Evolutionary conservation across 148 eudicot genomes (phyloP), one percentile per base, ranked within the genome.

Genomic region (Camellia lanceoleosa): DNA sequence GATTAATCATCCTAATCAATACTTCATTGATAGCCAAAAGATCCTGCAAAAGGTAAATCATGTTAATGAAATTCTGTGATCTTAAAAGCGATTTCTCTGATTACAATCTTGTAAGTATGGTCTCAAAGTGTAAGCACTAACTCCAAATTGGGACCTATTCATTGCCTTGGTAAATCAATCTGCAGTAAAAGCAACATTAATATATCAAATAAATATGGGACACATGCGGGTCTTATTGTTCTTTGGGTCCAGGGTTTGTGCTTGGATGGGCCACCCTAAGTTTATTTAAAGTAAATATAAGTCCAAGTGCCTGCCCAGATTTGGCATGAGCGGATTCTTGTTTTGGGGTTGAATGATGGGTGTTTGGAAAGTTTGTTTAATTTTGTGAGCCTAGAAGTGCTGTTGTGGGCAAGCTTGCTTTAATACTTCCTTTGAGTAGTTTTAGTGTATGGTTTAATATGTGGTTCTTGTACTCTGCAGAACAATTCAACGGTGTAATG

Each of bases 1-100:
- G 73, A 92, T 95, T 47, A 95, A 93, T 81, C 97, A 93, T 88
- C 98, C 97, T 77, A 93, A 93, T 78, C 97, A 92, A 80, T 93
- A 92, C 83, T 93, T 92, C 83, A 89, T 77, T 84, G 97, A 92
- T 71, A 93, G 97, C 87, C 90, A 88, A 83, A 95, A 84, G 79
- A 81, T 90, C 79, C 73, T 90, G 74, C 84, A 91, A 80, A 87
- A 82, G 93, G 94, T 89, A 88, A 62, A 58, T 44, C 7, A n/a
- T 51, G 4, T 7, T 63, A 65, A 14, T 14, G 38, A 66, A 51
- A 54, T 78, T 52, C 47, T 12, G 41, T 5, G n/a, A 76, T 18
- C 10, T 56, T 20, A 6, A 4, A 12, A 30, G 56, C 68, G 46
- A 76, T 69, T 78, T 55, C 18, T 44, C 60, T 20, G 18, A 23